Percentiles rank a stretch among this genome's conserved stretches.
Conservation (phyloP, 805 yeast species). For the Lachancea lanzarotensis region DNA sequence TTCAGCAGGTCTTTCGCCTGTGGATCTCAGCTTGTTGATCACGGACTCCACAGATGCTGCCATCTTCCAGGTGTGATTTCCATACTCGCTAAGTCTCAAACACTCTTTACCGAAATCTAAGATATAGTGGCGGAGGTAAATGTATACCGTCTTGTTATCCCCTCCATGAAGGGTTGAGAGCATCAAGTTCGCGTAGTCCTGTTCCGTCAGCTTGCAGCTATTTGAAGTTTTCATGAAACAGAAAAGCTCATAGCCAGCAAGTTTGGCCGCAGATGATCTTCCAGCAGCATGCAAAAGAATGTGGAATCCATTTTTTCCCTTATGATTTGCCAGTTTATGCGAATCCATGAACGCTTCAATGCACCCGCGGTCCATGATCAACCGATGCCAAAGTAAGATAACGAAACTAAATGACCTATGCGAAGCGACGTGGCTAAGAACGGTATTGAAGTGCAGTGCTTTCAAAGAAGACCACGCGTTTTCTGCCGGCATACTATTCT, state of each 20-base stretch:
- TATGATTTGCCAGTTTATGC: slow-evolving; percentile 6
- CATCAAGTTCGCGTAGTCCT: slow-evolving; percentile 14
- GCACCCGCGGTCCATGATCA: slow-evolving; percentile 10
- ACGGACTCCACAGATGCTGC: not conserved
- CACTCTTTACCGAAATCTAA: slow-evolving; percentile 3
- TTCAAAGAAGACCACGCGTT: slow-evolving; percentile 12
- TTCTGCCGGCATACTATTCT: slow-evolving; percentile 7
- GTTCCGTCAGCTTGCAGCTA: slow-evolving; percentile 8
- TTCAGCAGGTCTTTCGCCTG: not conserved
- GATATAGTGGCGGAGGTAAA: slow-evolving; percentile 8
- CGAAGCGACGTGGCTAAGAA: slow-evolving; percentile 10
- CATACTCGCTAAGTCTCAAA: not conserved
- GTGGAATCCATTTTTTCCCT: slow-evolving; percentile 12
- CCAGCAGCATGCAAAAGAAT: slow-evolving; percentile 12
- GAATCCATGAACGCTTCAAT: slow-evolving; percentile 10
- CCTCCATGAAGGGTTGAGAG: slow-evolving; percentile 1
- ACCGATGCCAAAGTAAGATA: slow-evolving; percentile 11
- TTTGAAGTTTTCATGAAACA: slow-evolving; percentile 6
- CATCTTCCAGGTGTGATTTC: not conserved
- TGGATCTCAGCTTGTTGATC: not conserved
- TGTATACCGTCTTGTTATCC: slow-evolving; percentile 1
- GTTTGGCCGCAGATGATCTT: slow-evolving; percentile 11
- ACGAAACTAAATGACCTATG: slow-evolving; percentile 12
- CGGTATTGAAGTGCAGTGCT: slow-evolving; percentile 12
- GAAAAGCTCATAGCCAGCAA: slow-evolving; percentile 12